A percentile compares a stretch with the other conserved stretches of the same genome.
Evolutionary conservation across 805 yeast genomes (phyloP).

Genomic region (Suhomyces faveliae): DNA sequence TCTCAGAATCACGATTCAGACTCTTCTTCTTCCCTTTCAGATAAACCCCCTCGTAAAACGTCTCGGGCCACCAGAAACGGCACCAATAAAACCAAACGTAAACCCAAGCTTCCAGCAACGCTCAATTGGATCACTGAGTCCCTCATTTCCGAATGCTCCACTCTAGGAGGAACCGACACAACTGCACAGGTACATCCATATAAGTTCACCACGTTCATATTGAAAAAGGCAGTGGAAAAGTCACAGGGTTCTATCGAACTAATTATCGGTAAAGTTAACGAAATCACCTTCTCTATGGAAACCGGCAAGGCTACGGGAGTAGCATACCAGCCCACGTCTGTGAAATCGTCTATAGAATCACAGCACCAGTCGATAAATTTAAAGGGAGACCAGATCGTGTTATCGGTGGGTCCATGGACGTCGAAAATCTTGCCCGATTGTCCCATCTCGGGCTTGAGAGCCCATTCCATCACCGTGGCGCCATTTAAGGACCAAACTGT

Average conservation of each 20-base stretch:
- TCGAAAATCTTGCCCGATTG: constrained; percentile 86
- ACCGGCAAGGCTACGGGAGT: constrained; percentile 73
- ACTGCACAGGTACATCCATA: constrained; percentile 98
- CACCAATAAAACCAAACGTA: neutral
- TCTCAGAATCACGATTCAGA: constrained; percentile 14
- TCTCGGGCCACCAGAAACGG: constrained; percentile 31
- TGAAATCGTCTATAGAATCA: constrained; percentile 21
- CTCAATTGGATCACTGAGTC: constrained; percentile 74
- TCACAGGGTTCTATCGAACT: constrained; percentile 76
- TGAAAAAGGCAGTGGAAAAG: constrained; percentile 71
- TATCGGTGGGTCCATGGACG: constrained; percentile 97
- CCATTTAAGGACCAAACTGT: constrained; percentile 71
- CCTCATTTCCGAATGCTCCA: constrained; percentile 69
- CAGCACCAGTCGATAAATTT: constrained; percentile 42
- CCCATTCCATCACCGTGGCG: constrained; percentile 89
- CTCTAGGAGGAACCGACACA: constrained; percentile 77
- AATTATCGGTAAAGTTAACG: constrained; percentile 78
- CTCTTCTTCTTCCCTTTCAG: constrained; percentile 12
- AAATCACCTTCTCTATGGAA: constrained; percentile 59
- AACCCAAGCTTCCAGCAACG: constrained; percentile 50
- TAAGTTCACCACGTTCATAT: constrained; percentile 80
- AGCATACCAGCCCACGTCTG: constrained; percentile 51
- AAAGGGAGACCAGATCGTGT: constrained; percentile 71
- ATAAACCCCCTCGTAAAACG: constrained; percentile 38
- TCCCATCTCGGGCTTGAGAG: constrained; percentile 90